Base-by-base conservation (phyloP, 2,329 filamentous ascomycete species). In the Exophiala phaeomuriformis region DNA sequence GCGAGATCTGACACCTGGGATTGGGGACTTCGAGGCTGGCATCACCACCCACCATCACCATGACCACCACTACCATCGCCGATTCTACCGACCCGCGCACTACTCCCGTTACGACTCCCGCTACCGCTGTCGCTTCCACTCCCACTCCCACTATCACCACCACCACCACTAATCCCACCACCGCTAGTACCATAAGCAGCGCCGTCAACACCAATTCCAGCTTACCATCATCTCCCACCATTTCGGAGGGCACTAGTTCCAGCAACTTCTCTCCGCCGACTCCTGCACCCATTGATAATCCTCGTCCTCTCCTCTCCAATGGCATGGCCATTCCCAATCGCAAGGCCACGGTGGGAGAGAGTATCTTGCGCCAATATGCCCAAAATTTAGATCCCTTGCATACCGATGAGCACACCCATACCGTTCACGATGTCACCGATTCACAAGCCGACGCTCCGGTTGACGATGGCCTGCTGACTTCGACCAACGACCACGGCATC, bases 301-400 rank as follows among this genome's bases (percentile, higher is more conserved):
- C 62, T 58, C 49, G 63, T 57, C 42, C 50, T 30, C 40, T 42
- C 40, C 52, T 56, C 51, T 57, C 55, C 55, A 55, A 55, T 64
- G 58, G 55, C 60, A 66, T 58, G 58, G 56, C 48, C 33, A 47
- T 29, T 42, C 42, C 50, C 61, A 62, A 29, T 61, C 68, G 50
- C 10, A 56, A 60, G 51, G 33, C 43, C 39, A 52, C 56, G 19
- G 50, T 56, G 53, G 69, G 69, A 57, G 67, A 70, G 35, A 67
- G 68, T 12, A 66, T 73, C 43, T 68, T 72, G 40, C 71, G 69
- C 55, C 72, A 73, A 52, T 69, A 74, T 70, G 69, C 68, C 49
- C 64, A 66, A 37, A 67, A 74, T 56, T 68, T 75, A 66, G 69
- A 71, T 52, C 66, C 72, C 12, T 65, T 72, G 36, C 69, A 71